phyloP scores from a whole-genome alignment of 2,329 filamentous ascomycete genomes.

The Akanthomyces uredinophilus region DNA sequence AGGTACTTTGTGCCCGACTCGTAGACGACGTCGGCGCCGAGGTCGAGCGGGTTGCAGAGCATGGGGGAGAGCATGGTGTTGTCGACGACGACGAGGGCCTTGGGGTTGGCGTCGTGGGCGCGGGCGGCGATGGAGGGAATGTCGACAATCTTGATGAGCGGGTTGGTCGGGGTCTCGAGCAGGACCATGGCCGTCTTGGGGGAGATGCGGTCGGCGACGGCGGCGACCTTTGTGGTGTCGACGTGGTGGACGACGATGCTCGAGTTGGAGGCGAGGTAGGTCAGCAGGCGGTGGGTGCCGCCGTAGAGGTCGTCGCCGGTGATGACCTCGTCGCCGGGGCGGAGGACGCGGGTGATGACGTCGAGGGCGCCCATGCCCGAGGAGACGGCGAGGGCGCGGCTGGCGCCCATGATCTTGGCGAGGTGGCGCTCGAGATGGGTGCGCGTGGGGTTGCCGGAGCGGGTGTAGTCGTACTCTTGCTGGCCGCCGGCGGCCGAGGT shows the following conservation, averaged over 20 bases:
- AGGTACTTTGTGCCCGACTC: constrained; percentile 98
- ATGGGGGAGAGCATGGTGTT: constrained; percentile 99
- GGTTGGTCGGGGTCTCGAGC: constrained; percentile 94
- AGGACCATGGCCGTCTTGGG: constrained; percentile 91
- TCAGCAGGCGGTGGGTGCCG: constrained; percentile 87
- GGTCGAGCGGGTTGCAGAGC: constrained; percentile 86
- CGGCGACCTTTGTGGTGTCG: constrained; percentile 77
- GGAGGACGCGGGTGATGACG: constrained; percentile 85
- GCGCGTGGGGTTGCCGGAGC: constrained; percentile 92
- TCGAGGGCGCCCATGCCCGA: constrained; percentile 97
- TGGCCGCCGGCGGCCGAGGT: constrained; percentile 70
- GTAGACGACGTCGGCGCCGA: constrained; percentile 94
- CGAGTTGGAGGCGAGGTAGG: constrained; percentile 82
- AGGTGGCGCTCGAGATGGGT: constrained; percentile 94
- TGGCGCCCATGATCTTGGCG: constrained; percentile 98
- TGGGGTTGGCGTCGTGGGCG: constrained; percentile 71
- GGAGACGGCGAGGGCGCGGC: constrained; percentile 83
- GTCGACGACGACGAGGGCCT: constrained; percentile 83
- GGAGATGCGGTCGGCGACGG: constrained; percentile 63
- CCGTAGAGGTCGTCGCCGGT: constrained; percentile 97
- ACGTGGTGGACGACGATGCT: constrained; percentile 95
- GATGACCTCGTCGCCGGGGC: constrained; percentile 92
- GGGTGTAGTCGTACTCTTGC: constrained; percentile 94
- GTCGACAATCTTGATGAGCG: constrained; percentile 96
- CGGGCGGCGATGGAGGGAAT: constrained; percentile 72